Evolutionary conservation across 257 asterid genomes (phyloP).

Genomic region (Phtheirospermum japonicum): DNA sequence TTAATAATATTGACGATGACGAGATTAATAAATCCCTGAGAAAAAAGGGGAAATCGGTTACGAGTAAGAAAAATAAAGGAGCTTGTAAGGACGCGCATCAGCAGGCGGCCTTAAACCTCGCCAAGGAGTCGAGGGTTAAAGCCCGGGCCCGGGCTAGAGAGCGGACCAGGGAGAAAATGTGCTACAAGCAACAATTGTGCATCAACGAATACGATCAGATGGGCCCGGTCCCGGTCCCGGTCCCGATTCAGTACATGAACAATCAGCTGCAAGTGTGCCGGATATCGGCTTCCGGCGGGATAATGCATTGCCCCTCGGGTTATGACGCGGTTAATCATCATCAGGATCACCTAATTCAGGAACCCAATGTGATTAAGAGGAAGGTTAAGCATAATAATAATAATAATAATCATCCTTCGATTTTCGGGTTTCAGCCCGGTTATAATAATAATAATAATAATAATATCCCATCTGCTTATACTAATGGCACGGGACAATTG

Average conservation of each 20-base stretch:
- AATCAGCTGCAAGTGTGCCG: neutral
- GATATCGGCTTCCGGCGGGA: no score
- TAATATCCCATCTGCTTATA: no score
- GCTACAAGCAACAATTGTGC: conserved; percentile 30
- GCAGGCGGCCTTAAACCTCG: conserved; percentile 6
- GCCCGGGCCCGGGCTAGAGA: conserved; percentile 87
- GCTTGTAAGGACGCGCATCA: neutral
- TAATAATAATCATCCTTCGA: neutral
- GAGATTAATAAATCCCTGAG: neutral
- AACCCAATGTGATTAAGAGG: no score
- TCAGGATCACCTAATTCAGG: no score
- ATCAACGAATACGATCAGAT: neutral
- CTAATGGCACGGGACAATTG: conserved; percentile 26
- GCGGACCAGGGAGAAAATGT: conserved; percentile 60
- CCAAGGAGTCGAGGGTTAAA: conserved; percentile 57
- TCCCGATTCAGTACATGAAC: conserved; percentile 30
- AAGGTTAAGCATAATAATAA: no score
- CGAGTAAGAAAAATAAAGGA: neutral
- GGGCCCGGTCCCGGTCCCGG: no score
- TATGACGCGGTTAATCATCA: no score
- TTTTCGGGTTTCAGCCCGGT: no score
- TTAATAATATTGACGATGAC: no score
- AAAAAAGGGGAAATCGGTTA: conserved; percentile 22
- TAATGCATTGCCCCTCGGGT: no score
- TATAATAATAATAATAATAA: conserved; percentile 7